Percentiles rank a stretch among this genome's conserved stretches.
These are phyloP conservation scores for Drechslera avenae DNA, from an alignment of 2,329 filamentous ascomycete genomes.

Conservation along the genomic window DNA sequence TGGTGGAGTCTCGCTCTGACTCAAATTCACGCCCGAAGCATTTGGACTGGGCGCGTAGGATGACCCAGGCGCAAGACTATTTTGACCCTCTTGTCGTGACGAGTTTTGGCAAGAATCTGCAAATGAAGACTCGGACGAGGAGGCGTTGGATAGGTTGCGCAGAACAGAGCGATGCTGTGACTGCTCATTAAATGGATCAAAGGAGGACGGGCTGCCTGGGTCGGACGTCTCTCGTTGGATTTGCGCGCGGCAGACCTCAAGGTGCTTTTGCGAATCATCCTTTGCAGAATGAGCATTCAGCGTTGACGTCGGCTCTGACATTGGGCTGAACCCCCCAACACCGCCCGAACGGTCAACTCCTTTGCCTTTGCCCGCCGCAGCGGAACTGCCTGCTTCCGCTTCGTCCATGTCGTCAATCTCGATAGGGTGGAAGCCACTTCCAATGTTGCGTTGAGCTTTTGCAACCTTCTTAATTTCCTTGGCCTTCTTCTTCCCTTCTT, in stretches of 20 bases:
- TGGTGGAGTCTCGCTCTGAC: slow-evolving; percentile 35
- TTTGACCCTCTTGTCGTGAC: slow-evolving; percentile 31
- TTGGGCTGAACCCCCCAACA: slow-evolving; percentile 49
- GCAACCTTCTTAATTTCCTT: slow-evolving; percentile 69
- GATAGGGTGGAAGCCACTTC: slow-evolving; percentile 54
- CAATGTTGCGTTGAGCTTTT: slow-evolving; percentile 68
- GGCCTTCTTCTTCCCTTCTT: slow-evolving; percentile 76
- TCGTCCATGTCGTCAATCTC: slow-evolving; percentile 59
- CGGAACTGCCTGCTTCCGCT: slow-evolving; percentile 31
- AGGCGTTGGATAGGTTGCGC: slow-evolving; percentile 84
- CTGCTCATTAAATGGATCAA: slow-evolving; percentile 39
- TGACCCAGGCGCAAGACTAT: slow-evolving; percentile 48
- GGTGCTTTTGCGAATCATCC: slow-evolving; percentile 52
- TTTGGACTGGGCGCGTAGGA: slow-evolving; percentile 58
- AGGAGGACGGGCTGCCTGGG: slow-evolving; percentile 52
- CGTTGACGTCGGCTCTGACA: slow-evolving; percentile 51
- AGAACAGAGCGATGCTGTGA: slow-evolving; percentile 69
- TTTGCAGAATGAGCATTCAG: slow-evolving; percentile 43
- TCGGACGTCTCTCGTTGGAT: slow-evolving; percentile 45
- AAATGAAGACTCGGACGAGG: slow-evolving; percentile 78
- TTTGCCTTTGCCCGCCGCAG: slow-evolving; percentile 54
- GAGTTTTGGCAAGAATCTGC: slow-evolving; percentile 64
- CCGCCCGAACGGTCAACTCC: slow-evolving; percentile 51
- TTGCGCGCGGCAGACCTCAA: slow-evolving; percentile 53
- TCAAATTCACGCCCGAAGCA: slow-evolving; percentile 58